Conservation (phyloP, 345 rosid species). For the Populus simonii region DNA sequence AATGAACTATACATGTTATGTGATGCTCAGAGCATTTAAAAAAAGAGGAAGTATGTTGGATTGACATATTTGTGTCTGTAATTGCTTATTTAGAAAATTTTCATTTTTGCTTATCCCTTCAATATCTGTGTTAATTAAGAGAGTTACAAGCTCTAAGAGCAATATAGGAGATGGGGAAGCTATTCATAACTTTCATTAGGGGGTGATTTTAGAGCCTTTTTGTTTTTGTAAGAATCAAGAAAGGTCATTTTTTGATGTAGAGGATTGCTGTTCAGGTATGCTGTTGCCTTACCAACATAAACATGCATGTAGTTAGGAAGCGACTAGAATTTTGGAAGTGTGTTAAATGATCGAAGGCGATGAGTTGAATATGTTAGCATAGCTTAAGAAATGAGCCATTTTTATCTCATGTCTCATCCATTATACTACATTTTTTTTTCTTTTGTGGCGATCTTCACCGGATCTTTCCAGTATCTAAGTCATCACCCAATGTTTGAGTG, state of each 20-base stretch:
- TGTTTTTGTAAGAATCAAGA: slow-evolving; percentile 3
- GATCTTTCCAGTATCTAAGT: too few relatives aligned
- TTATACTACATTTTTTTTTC: neutral
- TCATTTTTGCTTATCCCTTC: neutral
- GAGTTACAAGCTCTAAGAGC: neutral
- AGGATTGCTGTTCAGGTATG: neutral
- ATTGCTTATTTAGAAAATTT: neutral
- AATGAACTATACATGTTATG: neutral
- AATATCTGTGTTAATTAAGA: neutral
- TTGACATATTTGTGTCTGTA: neutral
- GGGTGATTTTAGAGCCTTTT: slow-evolving; percentile 10
- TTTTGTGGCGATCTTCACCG: neutral
- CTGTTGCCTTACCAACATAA: neutral
- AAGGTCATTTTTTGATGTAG: neutral
- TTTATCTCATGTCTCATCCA: neutral
- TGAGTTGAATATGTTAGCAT: neutral
- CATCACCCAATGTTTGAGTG: too few relatives aligned
- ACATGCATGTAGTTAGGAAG: neutral
- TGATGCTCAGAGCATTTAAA: too few relatives aligned
- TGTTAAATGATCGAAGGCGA: neutral
- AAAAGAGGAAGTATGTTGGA: neutral
- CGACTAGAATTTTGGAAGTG: neutral
- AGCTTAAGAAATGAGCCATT: neutral
- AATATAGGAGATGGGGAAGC: neutral
- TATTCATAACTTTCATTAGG: neutral